These are phyloP conservation scores for Aspergillus pseudoterreus DNA, from an alignment of 2,329 filamentous ascomycete species.

Conservation along the genomic window DNA sequence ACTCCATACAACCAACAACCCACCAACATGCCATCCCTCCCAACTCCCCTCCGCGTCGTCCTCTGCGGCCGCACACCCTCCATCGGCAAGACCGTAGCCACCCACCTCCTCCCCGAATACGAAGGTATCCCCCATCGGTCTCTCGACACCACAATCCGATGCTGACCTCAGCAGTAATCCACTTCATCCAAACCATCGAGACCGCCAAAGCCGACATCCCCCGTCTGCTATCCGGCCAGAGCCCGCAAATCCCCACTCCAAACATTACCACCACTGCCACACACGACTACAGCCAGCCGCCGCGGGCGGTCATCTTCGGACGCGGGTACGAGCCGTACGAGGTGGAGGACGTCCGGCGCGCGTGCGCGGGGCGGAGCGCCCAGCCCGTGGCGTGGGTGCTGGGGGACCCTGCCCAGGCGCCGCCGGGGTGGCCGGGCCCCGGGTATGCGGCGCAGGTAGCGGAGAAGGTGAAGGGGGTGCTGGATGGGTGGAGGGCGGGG, in stretches of 20 bases:
- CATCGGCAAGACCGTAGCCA: not conserved
- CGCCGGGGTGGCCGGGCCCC: constrained; percentile 3
- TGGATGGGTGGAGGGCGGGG: constrained; percentile 6
- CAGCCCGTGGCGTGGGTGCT: constrained; percentile 13
- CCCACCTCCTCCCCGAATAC: not conserved
- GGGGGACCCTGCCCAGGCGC: constrained; percentile 11
- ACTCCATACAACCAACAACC: too few relatives aligned
- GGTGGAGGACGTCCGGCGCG: constrained; percentile 10
- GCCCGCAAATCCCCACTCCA: constrained; percentile 15
- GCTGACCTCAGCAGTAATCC: constrained; percentile 16
- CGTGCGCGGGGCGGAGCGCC: constrained; percentile 1
- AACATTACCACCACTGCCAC: constrained; percentile 20
- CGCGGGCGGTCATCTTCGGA: constrained; percentile 26
- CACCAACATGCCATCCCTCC: not conserved
- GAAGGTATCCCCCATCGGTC: not conserved
- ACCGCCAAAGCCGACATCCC: constrained; percentile 19
- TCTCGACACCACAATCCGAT: not conserved
- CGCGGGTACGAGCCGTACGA: constrained; percentile 17
- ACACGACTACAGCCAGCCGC: constrained; percentile 20
- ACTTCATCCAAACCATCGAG: constrained; percentile 19
- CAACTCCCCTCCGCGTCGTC: not conserved
- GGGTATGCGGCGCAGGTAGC: constrained; percentile 7
- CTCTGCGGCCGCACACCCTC: not conserved
- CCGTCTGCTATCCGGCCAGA: constrained; percentile 19
- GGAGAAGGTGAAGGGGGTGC: constrained; percentile 7